Evolutionary conservation across 1,139 yeast genomes (phyloP).

Genomic region (Kurtzmaniella quercitrusa): DNA sequence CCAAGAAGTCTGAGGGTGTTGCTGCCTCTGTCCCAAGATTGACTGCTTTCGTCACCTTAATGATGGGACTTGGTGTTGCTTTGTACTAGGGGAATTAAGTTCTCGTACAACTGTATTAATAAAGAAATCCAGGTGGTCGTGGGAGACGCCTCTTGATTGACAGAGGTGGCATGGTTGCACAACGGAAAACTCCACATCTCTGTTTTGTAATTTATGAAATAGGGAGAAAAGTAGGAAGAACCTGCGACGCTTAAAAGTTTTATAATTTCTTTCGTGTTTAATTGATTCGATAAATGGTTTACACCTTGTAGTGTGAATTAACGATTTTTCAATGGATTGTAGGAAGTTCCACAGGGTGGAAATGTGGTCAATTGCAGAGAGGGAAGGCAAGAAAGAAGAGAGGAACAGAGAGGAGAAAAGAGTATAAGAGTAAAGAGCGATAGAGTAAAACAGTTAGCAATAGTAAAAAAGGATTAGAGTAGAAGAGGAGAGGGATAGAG

Average conservation of each 20-base stretch:
- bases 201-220: not conserved
- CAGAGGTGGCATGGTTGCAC: not conserved
- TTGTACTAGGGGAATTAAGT: constrained; percentile 40
- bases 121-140: not conserved
- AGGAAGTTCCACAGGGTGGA: no score
- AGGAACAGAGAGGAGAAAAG: no score
- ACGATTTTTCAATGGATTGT: no score
- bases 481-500: no score
- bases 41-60: constrained; percentile 51
- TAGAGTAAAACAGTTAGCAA: no score
- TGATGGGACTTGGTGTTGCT: constrained; percentile 62
- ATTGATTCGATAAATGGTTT: not conserved
- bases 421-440: no score
- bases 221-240: not conserved
- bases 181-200: not conserved
- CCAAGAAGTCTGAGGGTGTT: constrained; percentile 24
- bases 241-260: not conserved
- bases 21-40: constrained; percentile 31
- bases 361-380: no score
- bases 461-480: no score
- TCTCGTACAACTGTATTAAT: not conserved
- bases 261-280: not conserved
- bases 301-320: not conserved
- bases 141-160: not conserved
- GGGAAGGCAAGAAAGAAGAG: no score